Percentiles rank a stretch among this genome's conserved stretches.
Evolutionary conservation across 2,329 filamentous ascomycete genomes (phyloP).

Genomic region (Cytospora piceae): DNA sequence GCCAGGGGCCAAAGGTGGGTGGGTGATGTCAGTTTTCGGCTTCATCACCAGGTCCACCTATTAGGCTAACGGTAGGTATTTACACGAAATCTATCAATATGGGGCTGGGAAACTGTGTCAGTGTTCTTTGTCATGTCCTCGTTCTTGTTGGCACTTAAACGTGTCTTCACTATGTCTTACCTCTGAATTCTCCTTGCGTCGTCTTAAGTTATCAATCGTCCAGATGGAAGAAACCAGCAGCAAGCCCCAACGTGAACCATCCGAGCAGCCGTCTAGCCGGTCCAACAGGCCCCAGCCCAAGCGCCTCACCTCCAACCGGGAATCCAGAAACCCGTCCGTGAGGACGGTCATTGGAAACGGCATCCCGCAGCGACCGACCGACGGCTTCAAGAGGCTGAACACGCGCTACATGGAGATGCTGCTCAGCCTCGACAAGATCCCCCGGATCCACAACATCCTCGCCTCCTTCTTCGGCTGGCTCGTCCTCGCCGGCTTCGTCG

Average conservation of each 20-base stretch:
- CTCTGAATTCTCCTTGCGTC: not conserved
- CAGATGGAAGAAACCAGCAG: not conserved
- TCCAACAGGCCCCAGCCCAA: not conserved
- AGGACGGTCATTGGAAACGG: not conserved
- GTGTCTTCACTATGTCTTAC: not conserved
- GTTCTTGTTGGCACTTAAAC: not conserved
- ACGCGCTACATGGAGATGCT: slow-evolving; percentile 50
- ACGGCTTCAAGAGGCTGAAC: slow-evolving; percentile 17
- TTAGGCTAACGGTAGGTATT: not conserved
- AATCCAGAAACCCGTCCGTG: slow-evolving; percentile 3
- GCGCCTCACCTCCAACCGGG: slow-evolving; percentile 1
- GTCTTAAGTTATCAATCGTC: not conserved
- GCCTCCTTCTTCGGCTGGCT: slow-evolving; percentile 51
- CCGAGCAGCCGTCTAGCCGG: slow-evolving; percentile 2
- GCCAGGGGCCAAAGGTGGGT: slow-evolving; percentile 7
- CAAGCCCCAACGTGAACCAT: not conserved
- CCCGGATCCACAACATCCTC: slow-evolving; percentile 50
- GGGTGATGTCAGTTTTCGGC: slow-evolving; percentile 17
- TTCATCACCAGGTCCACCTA: not conserved
- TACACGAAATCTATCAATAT: not conserved
- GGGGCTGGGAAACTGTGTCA: not conserved
- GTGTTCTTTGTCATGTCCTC: not conserved
- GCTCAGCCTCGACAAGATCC: slow-evolving; percentile 49
- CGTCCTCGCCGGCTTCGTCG: slow-evolving; percentile 56
- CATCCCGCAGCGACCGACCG: slow-evolving; percentile 9